Evolutionary conservation across 225 moss, liverwort and hornwort species (phyloP).

Genomic region (Marchantia paleacea): DNA sequence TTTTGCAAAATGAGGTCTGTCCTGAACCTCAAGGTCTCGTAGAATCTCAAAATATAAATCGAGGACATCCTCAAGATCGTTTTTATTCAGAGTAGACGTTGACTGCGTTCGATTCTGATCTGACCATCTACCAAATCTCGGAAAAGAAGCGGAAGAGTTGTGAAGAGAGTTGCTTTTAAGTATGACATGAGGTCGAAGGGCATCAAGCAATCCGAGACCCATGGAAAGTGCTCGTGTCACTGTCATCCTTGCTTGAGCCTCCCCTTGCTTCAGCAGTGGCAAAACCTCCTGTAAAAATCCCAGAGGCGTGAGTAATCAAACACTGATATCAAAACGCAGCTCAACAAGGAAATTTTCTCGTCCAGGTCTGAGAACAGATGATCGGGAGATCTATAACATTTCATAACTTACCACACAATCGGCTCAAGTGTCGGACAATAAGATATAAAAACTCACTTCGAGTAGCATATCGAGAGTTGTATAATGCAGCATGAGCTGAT

Average conservation of each 20-base stretch:
- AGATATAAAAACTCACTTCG: background rate
- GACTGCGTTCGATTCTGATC: background rate
- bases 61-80: slow-evolving; percentile 61
- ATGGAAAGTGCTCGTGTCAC: slow-evolving; percentile 65
- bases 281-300: slow-evolving; percentile 55
- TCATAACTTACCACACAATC: background rate
- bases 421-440: background rate
- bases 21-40: slow-evolving; percentile 64
- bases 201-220: slow-evolving; percentile 80
- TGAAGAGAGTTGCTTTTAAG: slow-evolving; percentile 28
- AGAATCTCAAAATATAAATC: slow-evolving; percentile 73
- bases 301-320: background rate
- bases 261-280: slow-evolving; percentile 75
- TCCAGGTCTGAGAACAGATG: background rate
- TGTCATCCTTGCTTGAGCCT: slow-evolving; percentile 59
- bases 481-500: background rate
- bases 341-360: background rate
- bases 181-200: slow-evolving; percentile 73
- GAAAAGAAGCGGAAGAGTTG: background rate
- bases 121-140: background rate
- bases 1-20: slow-evolving; percentile 74
- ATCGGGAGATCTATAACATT: background rate
- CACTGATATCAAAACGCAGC: background rate
- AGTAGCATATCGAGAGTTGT: background rate
- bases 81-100: slow-evolving; percentile 15